Conservation (phyloP, 1,284 basidiomycete genomes). For the Gastroboletus turbinatus region DNA sequence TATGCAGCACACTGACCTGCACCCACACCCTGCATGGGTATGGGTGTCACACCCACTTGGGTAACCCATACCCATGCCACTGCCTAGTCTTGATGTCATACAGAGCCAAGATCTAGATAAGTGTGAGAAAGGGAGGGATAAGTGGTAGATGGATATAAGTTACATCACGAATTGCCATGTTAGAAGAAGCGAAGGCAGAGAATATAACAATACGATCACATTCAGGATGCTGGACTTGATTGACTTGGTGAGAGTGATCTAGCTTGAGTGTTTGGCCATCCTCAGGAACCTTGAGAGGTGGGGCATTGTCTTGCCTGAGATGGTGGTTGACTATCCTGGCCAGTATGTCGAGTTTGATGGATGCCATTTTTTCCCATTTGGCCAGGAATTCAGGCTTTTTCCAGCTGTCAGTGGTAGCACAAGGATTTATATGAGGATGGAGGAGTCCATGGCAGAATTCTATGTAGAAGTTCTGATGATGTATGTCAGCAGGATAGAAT, state of each 20-base stretch:
- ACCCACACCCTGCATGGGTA: too few species aligned
- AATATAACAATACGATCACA: slow-evolving; percentile 20
- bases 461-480: slow-evolving; percentile 14
- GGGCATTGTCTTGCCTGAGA: too few species aligned
- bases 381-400: background rate
- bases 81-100: background rate
- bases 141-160: background rate
- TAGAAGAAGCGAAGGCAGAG: slow-evolving; percentile 14
- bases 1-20: too few species aligned
- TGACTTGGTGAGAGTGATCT: too few species aligned
- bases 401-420: background rate
- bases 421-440: slow-evolving; percentile 6
- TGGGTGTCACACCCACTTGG: too few species aligned
- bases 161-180: slow-evolving; percentile 9
- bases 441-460: slow-evolving; percentile 3
- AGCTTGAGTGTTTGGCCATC: background rate
- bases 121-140: background rate
- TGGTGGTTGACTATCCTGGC: too few species aligned
- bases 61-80: too few species aligned
- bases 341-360: background rate
- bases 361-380: background rate
- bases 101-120: slow-evolving; percentile 9
- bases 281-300: background rate
- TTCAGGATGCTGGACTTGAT: background rate
- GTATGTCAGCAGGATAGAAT: too few species aligned